Evolutionary conservation across 805 yeast species (phyloP), one percentile per base, ranked within the genome.

Genomic region (Metschnikowia hibisci): DNA sequence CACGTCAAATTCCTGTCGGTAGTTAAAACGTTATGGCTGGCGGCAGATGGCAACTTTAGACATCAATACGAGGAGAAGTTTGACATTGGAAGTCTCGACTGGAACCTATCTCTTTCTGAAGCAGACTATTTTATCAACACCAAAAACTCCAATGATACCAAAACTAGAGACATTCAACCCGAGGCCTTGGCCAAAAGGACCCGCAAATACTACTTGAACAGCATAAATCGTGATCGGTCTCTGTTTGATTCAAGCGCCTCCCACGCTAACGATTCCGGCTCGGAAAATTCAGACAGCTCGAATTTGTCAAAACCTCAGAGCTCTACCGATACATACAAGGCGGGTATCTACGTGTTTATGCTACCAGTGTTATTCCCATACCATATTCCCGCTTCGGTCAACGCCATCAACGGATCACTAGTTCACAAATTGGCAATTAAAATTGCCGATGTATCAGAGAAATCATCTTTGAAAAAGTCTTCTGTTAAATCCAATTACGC

Each of bases 271-370:
- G 30, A 37, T 8, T 28, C 42, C 18, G 34, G 30, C 34, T 13
- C 43, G 3, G 46, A 45, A 22, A n/a, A 16, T 7, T 13, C 40
- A 29, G 49, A 47, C 3, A 16, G 25, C 8, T 6, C 29, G 4
- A 11, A 13, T 27, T 16, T 13, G 10, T 26, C 16, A 11, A 32
- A 23, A 16, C 13, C 37, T 9, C 12, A 15, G 7, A 8, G 25
- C 32, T 29, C 20, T 10, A 5, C 25, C 10, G 46, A 45, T 4
- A 13, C 34, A 12, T 67, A 64, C 48, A 74, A 74, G 48, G 78
- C 90, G 1, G 95, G 95, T 16, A 76, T 81, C 51, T 85, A 85
- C 55, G 74, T 84, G 2, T 85, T 82, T 54, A 58, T 82, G 14
- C 58, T 84, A 5, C 91, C 93, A 0, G 65, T 81, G 0, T 60